Conservation (phyloP, 2,329 filamentous ascomycete species). For the Fusarium sp. region DNA sequence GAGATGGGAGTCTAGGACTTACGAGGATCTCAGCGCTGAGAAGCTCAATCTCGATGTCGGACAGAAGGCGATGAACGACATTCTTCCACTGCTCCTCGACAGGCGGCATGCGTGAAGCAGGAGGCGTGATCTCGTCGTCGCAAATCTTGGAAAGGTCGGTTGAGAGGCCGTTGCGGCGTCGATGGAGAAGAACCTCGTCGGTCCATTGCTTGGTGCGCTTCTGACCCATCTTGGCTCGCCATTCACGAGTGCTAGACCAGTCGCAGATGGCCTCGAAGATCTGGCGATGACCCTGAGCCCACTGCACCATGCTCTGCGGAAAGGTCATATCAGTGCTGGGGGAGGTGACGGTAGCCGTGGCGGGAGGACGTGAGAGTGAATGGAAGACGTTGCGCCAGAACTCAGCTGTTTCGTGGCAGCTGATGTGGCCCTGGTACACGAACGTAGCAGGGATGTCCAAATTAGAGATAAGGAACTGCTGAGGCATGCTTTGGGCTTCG, state of each 20-base stretch:
- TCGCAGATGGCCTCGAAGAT: slow-evolving; percentile 41
- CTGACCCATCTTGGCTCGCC: slow-evolving; percentile 38
- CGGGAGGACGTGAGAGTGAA: slow-evolving; percentile 5
- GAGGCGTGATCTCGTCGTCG: slow-evolving; percentile 30
- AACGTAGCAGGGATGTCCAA: slow-evolving; percentile 5
- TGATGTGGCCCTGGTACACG: slow-evolving; percentile 25
- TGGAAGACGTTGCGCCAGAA: slow-evolving; percentile 3
- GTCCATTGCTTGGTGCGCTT: slow-evolving; percentile 21
- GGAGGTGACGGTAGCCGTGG: neutral
- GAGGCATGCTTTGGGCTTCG: neutral
- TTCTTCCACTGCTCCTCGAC: slow-evolving; percentile 37
- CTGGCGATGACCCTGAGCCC: slow-evolving; percentile 12
- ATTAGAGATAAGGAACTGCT: slow-evolving; percentile 1
- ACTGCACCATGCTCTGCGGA: slow-evolving; percentile 2
- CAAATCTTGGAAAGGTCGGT: slow-evolving; percentile 11
- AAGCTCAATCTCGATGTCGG: slow-evolving; percentile 39
- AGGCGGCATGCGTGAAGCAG: slow-evolving; percentile 23
- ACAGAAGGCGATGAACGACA: slow-evolving; percentile 30
- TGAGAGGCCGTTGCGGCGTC: neutral
- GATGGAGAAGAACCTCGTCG: neutral
- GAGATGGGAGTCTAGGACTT: neutral
- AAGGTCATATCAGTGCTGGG: slow-evolving; percentile 24
- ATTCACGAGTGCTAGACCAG: slow-evolving; percentile 28
- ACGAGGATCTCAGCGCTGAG: slow-evolving; percentile 36
- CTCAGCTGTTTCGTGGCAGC: neutral